Evolutionary conservation across 352 stramenopile species (phyloP), one percentile per base, ranked within the genome.

Genomic region (Phytophthora crassamura): DNA sequence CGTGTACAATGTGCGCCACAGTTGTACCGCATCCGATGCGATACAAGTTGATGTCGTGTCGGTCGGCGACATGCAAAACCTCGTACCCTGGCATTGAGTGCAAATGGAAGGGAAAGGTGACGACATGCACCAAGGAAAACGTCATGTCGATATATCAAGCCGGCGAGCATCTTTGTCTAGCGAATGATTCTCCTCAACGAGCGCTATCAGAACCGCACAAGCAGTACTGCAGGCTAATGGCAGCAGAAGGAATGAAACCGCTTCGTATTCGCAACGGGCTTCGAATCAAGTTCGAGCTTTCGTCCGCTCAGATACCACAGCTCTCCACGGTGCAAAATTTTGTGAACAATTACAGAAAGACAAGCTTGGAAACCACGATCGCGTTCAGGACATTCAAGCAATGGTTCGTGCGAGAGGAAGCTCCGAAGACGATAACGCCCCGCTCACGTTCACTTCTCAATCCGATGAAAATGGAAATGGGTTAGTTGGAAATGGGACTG

Each of bases 261-360:
- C 16, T 51, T 5, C 25, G 53, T 2, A 52, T 52, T 20, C 40
- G 40, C 5, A 50, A 52, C 25, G 53, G 30, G 3, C 18, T 60
- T n/a, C 28, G 16, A 2, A 11, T 5, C 28, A 45, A 36, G 30
- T 60, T 52, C 16, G 9, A 39, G 3, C 38, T 52, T 6, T 2
- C 32, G 8, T 12, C 32, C 11, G 11, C 18, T 3, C 6, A 34
- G 0, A 41, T 53, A 32, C 41, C 52, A 10, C 7, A 6, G 3
- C 18, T 60, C 8, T 43, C 16, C 2, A 50, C 30, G 3, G 52
- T 60, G 2, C 40, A 60, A 10, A 47, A 8, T 14, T 60, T 60
- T 22, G 39, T 43, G 3, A 50, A 46, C 5, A 35, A 52, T 12
- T 61, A n/a, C 11, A 9, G 30, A 2, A 33, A 16, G 12, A 52